Evolutionary conservation across 179 eudicot genomes (phyloP).

Genomic region (Carnegiea gigantea): DNA sequence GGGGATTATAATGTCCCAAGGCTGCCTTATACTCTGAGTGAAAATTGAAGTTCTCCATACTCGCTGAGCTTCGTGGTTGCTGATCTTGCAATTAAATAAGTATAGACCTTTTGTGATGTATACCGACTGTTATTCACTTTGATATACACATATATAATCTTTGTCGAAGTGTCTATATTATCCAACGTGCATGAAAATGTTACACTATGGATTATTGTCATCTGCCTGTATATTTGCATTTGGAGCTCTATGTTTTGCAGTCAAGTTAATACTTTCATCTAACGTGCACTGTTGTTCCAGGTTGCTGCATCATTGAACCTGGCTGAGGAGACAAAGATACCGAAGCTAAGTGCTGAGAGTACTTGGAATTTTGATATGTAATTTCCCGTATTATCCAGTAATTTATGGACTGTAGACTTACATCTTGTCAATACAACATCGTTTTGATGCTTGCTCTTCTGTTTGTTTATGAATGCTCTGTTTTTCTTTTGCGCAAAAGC

Average conservation of each 20-base stretch:
- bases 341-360: constrained; percentile 54
- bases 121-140: too few relatives aligned
- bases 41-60: too few relatives aligned
- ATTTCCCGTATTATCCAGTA: constrained; percentile 15
- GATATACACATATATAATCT: neutral
- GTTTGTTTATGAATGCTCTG: too few relatives aligned
- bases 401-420: neutral
- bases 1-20: too few relatives aligned
- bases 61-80: too few relatives aligned
- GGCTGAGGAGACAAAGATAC: constrained; percentile 44
- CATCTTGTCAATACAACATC: neutral
- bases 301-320: constrained; percentile 54
- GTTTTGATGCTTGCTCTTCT: neutral
- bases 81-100: too few relatives aligned
- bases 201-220: neutral
- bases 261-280: neutral
- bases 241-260: neutral
- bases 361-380: constrained; percentile 51
- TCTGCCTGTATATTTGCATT: neutral
- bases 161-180: neutral
- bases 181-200: neutral
- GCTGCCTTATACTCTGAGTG: too few relatives aligned
- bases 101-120: too few relatives aligned
- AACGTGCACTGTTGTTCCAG: constrained; percentile 27
- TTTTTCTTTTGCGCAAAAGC: neutral